Evolutionary conservation across 225 moss, liverwort and hornwort genomes (phyloP).

Genomic region (Straminergon stramineum): DNA sequence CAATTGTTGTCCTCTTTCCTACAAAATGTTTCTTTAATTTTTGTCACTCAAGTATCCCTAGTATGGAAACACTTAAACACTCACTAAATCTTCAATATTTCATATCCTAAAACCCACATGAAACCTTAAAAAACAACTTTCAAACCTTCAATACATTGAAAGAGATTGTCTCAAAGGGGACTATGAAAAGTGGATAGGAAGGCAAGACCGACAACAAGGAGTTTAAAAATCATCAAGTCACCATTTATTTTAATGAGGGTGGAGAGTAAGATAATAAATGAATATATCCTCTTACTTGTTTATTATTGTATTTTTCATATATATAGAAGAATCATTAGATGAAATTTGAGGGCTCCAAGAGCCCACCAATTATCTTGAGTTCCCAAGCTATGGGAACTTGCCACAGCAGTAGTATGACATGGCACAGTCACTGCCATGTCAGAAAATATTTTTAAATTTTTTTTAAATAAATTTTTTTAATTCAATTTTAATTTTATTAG

Average conservation of each 20-base stretch:
- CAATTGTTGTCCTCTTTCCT: neutral
- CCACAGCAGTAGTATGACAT: too few relatives aligned
- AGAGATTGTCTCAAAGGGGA: rapidly evolving
- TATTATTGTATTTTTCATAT: neutral
- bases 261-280: too few relatives aligned
- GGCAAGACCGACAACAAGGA: rapidly evolving
- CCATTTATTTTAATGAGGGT: neutral
- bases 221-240: neutral
- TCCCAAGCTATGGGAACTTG: too few relatives aligned
- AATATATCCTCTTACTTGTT: neutral
- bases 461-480: too few relatives aligned
- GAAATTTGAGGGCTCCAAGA: too few relatives aligned
- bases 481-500: too few relatives aligned
- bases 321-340: neutral
- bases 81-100: neutral
- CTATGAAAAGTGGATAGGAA: neutral
- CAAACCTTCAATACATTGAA: neutral
- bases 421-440: too few relatives aligned
- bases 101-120: rapidly evolving
- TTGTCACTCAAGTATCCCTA: neutral
- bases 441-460: too few relatives aligned
- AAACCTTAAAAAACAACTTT: neutral
- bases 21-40: neutral
- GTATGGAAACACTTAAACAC: neutral
- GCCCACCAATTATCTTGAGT: too few relatives aligned